Percentiles rank a stretch among this genome's conserved stretches.
These are phyloP conservation scores for Russula brevipes DNA, from an alignment of 768 basidiomycete species.

Conservation along the genomic window DNA sequence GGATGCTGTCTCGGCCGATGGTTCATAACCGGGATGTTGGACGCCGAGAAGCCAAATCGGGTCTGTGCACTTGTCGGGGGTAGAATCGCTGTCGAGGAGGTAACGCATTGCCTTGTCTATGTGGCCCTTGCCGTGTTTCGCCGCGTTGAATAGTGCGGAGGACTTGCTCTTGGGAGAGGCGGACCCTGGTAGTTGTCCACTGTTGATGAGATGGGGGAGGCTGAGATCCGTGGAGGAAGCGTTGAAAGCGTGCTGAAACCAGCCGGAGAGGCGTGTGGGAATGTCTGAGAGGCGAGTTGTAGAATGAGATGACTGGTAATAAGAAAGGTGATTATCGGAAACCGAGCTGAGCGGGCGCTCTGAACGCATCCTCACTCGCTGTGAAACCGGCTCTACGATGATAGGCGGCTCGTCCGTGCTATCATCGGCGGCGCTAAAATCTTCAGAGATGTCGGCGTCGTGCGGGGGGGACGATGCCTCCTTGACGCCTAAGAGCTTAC, in stretches of 20 bases:
- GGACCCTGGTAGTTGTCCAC: slow-evolving; percentile 33
- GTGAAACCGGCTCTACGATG: slow-evolving; percentile 58
- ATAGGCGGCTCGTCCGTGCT: slow-evolving; percentile 50
- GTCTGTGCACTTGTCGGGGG: slow-evolving; percentile 74
- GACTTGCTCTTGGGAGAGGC: slow-evolving; percentile 43
- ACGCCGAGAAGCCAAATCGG: slow-evolving; percentile 90
- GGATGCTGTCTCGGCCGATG: slow-evolving; percentile 28
- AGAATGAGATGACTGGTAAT: slow-evolving; percentile 44
- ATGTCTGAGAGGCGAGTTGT: slow-evolving; percentile 57
- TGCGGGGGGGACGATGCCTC: slow-evolving; percentile 24
- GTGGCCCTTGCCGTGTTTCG: slow-evolving; percentile 69
- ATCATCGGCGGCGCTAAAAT: slow-evolving; percentile 34
- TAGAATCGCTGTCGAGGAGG: slow-evolving; percentile 85
- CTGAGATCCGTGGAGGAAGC: slow-evolving; percentile 67
- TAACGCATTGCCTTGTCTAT: slow-evolving; percentile 83
- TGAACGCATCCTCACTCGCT: slow-evolving; percentile 50
- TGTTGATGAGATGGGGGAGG: slow-evolving; percentile 54
- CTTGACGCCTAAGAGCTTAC: slow-evolving; percentile 23
- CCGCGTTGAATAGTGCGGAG: slow-evolving; percentile 57
- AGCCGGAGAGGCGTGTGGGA: slow-evolving; percentile 70
- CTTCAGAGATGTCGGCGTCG: slow-evolving; percentile 31
- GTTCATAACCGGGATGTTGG: slow-evolving; percentile 69
- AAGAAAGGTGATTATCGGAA: slow-evolving; percentile 42
- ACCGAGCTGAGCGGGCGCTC: slow-evolving; percentile 50
- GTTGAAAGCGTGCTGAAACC: slow-evolving; percentile 76